These are phyloP conservation scores for Cladosporium sp. DNA, from an alignment of 2,329 filamentous ascomycete species.

Conservation along the genomic window DNA sequence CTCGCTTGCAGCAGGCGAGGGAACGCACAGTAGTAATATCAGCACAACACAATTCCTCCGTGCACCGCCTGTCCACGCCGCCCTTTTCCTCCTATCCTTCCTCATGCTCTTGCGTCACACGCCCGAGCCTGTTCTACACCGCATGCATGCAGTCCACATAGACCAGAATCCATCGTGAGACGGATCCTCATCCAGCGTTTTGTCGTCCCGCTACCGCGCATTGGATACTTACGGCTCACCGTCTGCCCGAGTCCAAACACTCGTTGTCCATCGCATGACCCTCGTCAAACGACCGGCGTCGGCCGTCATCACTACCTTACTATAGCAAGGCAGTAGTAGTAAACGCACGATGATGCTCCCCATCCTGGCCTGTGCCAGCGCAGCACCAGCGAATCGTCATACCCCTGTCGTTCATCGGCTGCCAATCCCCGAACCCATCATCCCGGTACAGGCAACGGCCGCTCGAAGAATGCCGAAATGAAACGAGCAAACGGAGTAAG, in stretches of 20 bases:
- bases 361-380: background rate
- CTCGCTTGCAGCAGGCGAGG: background rate
- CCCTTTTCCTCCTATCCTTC: background rate
- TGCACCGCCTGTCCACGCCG: background rate
- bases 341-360: slow-evolving; percentile 1
- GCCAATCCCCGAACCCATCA: slow-evolving; percentile 2
- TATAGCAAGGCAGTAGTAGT: background rate
- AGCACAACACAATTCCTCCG: background rate
- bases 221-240: background rate
- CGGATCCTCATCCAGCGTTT: background rate
- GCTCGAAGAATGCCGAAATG: background rate
- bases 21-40: background rate
- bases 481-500: background rate
- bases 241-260: background rate
- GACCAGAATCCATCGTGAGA: background rate
- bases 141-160: background rate
- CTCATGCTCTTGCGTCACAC: background rate
- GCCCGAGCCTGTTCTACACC: background rate
- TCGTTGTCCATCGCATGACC: background rate
- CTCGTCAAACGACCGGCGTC: background rate
- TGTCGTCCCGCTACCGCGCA: background rate
- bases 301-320: background rate
- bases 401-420: slow-evolving; percentile 7
- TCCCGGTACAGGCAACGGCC: background rate
- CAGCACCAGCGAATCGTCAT: background rate